A percentile compares a stretch with the other conserved stretches of the same genome.
Evolutionary conservation across 2,329 filamentous ascomycete species (phyloP).

Genomic region (Didymellaceae sp.): DNA sequence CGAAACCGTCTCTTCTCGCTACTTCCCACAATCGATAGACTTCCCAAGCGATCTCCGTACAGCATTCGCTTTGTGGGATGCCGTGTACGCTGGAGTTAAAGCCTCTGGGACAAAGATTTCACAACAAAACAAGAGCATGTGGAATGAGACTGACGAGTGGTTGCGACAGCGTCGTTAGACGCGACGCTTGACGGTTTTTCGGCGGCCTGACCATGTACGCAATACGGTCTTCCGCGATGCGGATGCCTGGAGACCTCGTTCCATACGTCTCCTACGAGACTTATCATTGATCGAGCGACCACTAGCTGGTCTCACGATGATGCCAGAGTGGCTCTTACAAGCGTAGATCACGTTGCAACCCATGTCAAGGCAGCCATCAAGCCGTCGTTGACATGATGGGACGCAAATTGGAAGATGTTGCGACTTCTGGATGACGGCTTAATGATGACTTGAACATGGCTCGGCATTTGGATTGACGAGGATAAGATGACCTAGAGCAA

Average conservation of each 20-base stretch:
- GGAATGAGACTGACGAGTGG: constrained; percentile 68
- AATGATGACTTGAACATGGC: too few relatives aligned
- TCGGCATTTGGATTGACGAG: too few relatives aligned
- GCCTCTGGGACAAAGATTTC: constrained; percentile 55
- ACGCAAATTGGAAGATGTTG: too few relatives aligned
- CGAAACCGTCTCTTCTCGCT: constrained; percentile 60
- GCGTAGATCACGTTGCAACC: not conserved
- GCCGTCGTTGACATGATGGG: not conserved
- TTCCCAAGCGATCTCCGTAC: constrained; percentile 64
- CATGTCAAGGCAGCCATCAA: constrained; percentile 1
- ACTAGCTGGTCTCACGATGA: not conserved
- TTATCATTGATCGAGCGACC: not conserved
- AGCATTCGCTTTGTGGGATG: constrained; percentile 70
- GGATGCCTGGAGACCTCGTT: not conserved
- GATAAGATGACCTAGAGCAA: too few relatives aligned
- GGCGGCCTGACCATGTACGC: not conserved
- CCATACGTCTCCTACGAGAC: not conserved
- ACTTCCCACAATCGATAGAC: constrained; percentile 67
- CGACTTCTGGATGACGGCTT: too few relatives aligned
- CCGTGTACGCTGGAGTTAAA: constrained; percentile 66
- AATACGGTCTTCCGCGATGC: not conserved
- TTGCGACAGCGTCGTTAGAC: constrained; percentile 47
- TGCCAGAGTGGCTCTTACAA: not conserved
- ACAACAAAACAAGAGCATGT: constrained; percentile 58
- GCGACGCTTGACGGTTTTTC: not conserved